A percentile compares a stretch with the other conserved stretches of the same genome.
These are phyloP conservation scores for Cutaneotrichosporon sp. DNA, from an alignment of 1,284 basidiomycete species.

Conservation along the genomic window DNA sequence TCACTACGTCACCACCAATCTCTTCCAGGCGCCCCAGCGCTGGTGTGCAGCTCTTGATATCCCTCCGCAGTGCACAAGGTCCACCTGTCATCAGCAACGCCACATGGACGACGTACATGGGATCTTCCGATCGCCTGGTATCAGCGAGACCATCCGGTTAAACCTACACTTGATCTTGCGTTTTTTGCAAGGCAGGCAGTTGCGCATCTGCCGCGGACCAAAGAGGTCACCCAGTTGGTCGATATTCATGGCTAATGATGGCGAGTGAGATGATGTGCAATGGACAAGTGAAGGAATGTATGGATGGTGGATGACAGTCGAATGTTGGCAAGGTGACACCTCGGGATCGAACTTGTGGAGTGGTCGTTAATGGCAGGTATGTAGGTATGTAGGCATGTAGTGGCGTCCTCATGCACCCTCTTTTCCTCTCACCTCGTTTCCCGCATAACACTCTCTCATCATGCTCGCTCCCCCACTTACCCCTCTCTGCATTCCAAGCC, in stretches of 20 bases:
- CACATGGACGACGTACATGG: conserved; percentile 16
- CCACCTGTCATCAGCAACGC: conserved; percentile 16
- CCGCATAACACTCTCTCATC: too few relatives aligned
- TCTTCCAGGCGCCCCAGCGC: conserved; percentile 19
- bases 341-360: background rate
- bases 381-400: background rate
- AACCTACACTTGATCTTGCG: conserved; percentile 30
- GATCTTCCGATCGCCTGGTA: conserved; percentile 24
- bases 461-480: too few relatives aligned
- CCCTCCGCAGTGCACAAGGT: conserved; percentile 24
- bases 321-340: background rate
- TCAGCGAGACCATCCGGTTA: conserved; percentile 1
- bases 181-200: conserved; percentile 30
- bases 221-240: conserved; percentile 18
- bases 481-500: too few relatives aligned
- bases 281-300: background rate
- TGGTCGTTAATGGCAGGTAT: too few relatives aligned
- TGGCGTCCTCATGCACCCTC: background rate
- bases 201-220: conserved; percentile 27
- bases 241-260: conserved; percentile 15
- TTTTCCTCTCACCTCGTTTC: background rate
- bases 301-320: background rate
- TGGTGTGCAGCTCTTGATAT: conserved; percentile 26
- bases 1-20: background rate
- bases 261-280: conserved; percentile 14